Percentiles rank a stretch among this genome's conserved stretches.
These are phyloP conservation scores for Trypanosomatidae sp. DNA, from an alignment of 208 protist species.

Conservation along the genomic window DNA sequence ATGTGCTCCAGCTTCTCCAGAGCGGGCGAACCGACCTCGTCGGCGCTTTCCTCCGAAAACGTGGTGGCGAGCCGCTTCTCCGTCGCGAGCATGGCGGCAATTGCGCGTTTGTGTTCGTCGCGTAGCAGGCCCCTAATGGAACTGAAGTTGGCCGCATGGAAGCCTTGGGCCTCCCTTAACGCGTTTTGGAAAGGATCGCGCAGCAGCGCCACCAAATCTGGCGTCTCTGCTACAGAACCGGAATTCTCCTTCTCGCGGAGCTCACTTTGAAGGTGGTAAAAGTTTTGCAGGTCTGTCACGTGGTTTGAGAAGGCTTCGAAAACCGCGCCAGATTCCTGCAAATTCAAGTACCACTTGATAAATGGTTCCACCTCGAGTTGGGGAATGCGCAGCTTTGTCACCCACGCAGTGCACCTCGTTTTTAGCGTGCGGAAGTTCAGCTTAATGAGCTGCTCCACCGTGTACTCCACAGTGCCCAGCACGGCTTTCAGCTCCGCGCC, in stretches of 20 bases:
- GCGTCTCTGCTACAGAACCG: background rate
- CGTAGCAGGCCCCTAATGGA: slow-evolving; percentile 35
- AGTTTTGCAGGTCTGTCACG: slow-evolving; percentile 44
- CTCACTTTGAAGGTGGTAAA: slow-evolving; percentile 39
- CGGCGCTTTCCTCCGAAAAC: slow-evolving; percentile 36
- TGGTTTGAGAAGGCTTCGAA: slow-evolving; percentile 40
- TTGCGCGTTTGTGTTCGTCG: slow-evolving; percentile 30
- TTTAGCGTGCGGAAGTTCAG: slow-evolving; percentile 28
- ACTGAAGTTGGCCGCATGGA: slow-evolving; percentile 22
- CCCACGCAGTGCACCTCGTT: slow-evolving; percentile 25
- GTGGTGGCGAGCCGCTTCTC: slow-evolving; percentile 31
- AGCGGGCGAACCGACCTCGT: slow-evolving; percentile 38
- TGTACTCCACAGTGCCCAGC: slow-evolving; percentile 34
- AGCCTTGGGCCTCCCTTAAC: slow-evolving; percentile 37
- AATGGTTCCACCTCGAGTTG: slow-evolving; percentile 37
- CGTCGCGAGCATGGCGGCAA: slow-evolving; percentile 25
- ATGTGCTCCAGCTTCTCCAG: slow-evolving; percentile 50
- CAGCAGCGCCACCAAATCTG: slow-evolving; percentile 28
- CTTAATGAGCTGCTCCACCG: slow-evolving; percentile 33
- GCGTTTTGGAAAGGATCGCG: slow-evolving; percentile 35
- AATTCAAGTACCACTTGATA: slow-evolving; percentile 40
- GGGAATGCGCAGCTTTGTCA: slow-evolving; percentile 33
- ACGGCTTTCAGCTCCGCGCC: slow-evolving; percentile 31
- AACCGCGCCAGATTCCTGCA: slow-evolving; percentile 34
- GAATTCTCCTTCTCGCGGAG: slow-evolving; percentile 30